phyloP scores from a whole-genome alignment of 495 filamentous ascomycete genomes.

The Stereocaulon alpinum region DNA sequence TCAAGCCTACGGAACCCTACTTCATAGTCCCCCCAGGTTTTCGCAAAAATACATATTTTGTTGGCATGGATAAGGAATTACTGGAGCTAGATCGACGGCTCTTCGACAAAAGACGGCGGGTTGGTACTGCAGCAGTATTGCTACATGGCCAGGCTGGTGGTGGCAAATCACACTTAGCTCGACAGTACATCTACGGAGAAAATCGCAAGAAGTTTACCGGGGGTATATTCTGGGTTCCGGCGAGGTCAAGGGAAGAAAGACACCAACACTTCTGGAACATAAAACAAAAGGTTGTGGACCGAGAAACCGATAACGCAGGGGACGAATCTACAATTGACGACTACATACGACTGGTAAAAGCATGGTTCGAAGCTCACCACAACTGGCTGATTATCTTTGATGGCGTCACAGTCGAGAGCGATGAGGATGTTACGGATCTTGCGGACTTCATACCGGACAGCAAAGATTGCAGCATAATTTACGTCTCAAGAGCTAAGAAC shows the following conservation, averaged over 20 bases:
- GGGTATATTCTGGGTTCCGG: slow-evolving; percentile 72
- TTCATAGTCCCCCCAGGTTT: slow-evolving; percentile 69
- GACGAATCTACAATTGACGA: slow-evolving; percentile 5
- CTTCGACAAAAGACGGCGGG: slow-evolving; percentile 50
- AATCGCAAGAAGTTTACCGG: slow-evolving; percentile 57
- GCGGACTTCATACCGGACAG: slow-evolving; percentile 60
- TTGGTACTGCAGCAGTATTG: slow-evolving; percentile 57
- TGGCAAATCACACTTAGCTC: slow-evolving; percentile 73
- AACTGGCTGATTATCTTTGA: slow-evolving; percentile 72
- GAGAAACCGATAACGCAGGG: slow-evolving; percentile 27
- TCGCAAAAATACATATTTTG: slow-evolving; percentile 66
- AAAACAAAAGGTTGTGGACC: slow-evolving; percentile 41
- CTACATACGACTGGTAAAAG: slow-evolving; percentile 51
- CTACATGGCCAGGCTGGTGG: slow-evolving; percentile 66
- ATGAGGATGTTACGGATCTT: slow-evolving; percentile 47
- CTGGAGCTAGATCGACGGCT: slow-evolving; percentile 57
- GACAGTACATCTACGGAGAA: slow-evolving; percentile 61
- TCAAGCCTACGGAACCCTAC: slow-evolving; percentile 19
- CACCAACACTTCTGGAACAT: slow-evolving; percentile 67
- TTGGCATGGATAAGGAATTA: slow-evolving; percentile 63
- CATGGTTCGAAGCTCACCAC: slow-evolving; percentile 59
- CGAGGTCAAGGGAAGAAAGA: slow-evolving; percentile 52
- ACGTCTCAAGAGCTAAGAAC: slow-evolving; percentile 61
- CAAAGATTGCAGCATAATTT: slow-evolving; percentile 59
- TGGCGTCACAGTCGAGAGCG: slow-evolving; percentile 55